Evolutionary conservation across 768 basidiomycete species (phyloP).

Genomic region (Xerocomus brunneocitrinus): DNA sequence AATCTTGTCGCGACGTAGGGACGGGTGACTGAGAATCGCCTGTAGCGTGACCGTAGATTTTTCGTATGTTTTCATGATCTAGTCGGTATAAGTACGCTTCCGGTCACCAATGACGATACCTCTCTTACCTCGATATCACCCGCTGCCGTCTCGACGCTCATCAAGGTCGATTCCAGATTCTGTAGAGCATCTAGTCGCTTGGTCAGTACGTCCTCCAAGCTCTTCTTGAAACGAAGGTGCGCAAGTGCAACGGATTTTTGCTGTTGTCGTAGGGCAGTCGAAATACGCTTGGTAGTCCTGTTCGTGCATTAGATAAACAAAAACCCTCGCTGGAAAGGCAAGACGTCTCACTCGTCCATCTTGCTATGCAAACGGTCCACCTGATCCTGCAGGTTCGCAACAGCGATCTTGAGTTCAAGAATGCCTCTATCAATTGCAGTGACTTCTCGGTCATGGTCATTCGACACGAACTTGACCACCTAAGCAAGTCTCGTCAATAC

Average conservation of each 20-base stretch:
- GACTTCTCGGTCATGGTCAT: slow-evolving; percentile 41
- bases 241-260: slow-evolving; percentile 72
- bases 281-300: slow-evolving; percentile 67
- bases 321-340: background rate
- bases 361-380: slow-evolving; percentile 63
- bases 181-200: slow-evolving; percentile 73
- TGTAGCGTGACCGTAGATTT: slow-evolving; percentile 75
- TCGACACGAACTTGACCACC: slow-evolving; percentile 76
- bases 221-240: slow-evolving; percentile 77
- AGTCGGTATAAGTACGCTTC: background rate
- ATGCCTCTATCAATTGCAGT: slow-evolving; percentile 81
- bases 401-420: slow-evolving; percentile 71
- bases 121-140: slow-evolving; percentile 75
- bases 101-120: background rate
- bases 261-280: slow-evolving; percentile 58
- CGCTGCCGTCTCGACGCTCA: slow-evolving; percentile 84
- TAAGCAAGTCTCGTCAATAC: slow-evolving; percentile 26
- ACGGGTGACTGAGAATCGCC: slow-evolving; percentile 73
- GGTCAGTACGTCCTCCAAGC: slow-evolving; percentile 67
- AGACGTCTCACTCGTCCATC: slow-evolving; percentile 60
- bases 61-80: slow-evolving; percentile 88
- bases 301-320: background rate
- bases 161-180: slow-evolving; percentile 69
- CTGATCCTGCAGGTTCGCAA: slow-evolving; percentile 63
- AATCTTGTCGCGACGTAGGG: slow-evolving; percentile 70